phyloP scores from a whole-genome alignment of 371 early-diverging fungal genomes.

The Dinochytrium kinnereticum region DNA sequence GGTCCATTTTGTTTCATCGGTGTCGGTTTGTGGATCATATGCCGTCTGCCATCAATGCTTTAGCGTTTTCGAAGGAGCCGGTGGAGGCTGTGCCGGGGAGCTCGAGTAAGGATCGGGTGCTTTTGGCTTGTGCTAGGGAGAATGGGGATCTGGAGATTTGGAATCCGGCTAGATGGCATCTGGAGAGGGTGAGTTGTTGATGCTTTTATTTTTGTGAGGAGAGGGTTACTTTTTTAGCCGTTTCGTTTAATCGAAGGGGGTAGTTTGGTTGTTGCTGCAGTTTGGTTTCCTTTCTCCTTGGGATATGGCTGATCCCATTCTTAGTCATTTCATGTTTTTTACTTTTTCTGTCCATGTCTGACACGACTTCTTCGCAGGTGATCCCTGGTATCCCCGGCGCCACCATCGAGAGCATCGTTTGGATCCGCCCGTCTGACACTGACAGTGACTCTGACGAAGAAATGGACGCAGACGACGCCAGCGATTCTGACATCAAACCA shows the following conservation, averaged over 20 bases:
- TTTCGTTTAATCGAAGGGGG: too few relatives aligned
- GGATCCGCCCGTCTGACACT: constrained; percentile 62
- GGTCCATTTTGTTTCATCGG: constrained; percentile 78
- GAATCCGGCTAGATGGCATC: constrained; percentile 71
- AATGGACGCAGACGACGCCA: constrained; percentile 66
- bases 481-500: constrained; percentile 18
- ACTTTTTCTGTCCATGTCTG: too few relatives aligned
- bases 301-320: not conserved
- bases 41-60: constrained; percentile 83
- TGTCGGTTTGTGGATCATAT: constrained; percentile 90
- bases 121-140: constrained; percentile 84
- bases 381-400: constrained; percentile 78
- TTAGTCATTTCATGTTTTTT: not conserved
- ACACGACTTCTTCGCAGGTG: constrained; percentile 45
- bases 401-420: constrained; percentile 79
- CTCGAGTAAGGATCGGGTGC: not conserved
- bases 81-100: not conserved
- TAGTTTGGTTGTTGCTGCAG: too few relatives aligned
- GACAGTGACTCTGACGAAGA: not conserved
- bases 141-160: constrained; percentile 95
- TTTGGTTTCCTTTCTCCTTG: constrained; percentile 1
- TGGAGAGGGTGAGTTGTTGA: constrained; percentile 66
- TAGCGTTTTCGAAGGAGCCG: constrained; percentile 71
- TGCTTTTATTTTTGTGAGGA: not conserved
- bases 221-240: too few relatives aligned